Conservation (phyloP, 129 eudicot genomes). For the Pseudognaphalium luteoalbum region DNA sequence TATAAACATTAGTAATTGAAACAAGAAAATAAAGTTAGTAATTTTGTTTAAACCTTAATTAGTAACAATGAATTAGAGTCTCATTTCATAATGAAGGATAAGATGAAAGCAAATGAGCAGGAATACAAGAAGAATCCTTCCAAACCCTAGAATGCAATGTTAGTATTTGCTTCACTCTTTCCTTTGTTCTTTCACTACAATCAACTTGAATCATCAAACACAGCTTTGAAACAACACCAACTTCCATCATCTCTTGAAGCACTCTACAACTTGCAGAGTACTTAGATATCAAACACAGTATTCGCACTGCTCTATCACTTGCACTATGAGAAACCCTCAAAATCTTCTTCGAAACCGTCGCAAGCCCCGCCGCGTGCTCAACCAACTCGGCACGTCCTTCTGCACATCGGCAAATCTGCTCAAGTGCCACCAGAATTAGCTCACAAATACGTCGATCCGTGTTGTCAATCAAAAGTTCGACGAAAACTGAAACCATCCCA, state of each 20-base stretch:
- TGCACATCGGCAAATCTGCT: conserved; percentile 55
- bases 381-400: conserved; percentile 59
- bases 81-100: conserved; percentile 36
- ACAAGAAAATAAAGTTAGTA: not conserved
- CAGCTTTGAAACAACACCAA: conserved; percentile 69
- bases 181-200: conserved; percentile 48
- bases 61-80: not conserved
- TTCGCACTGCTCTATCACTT: conserved; percentile 58
- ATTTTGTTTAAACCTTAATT: not conserved
- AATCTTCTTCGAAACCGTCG: conserved; percentile 62
- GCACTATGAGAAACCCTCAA: conserved; percentile 65
- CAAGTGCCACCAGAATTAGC: conserved; percentile 46
- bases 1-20: not conserved
- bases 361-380: conserved; percentile 61
- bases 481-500: conserved; percentile 39
- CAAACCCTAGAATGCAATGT: conserved; percentile 54
- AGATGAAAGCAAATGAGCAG: conserved; percentile 42
- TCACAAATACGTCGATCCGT: conserved; percentile 46
- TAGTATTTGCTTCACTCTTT: conserved; percentile 55
- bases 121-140: conserved; percentile 58
- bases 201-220: conserved; percentile 63
- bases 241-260: conserved; percentile 58
- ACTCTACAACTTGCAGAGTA: conserved; percentile 39
- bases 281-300: conserved; percentile 41
- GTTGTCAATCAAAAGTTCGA: conserved; percentile 45